Evolutionary conservation across 2,329 filamentous ascomycete genomes (phyloP).

Genomic region (Fonsecaea multimorphosa): DNA sequence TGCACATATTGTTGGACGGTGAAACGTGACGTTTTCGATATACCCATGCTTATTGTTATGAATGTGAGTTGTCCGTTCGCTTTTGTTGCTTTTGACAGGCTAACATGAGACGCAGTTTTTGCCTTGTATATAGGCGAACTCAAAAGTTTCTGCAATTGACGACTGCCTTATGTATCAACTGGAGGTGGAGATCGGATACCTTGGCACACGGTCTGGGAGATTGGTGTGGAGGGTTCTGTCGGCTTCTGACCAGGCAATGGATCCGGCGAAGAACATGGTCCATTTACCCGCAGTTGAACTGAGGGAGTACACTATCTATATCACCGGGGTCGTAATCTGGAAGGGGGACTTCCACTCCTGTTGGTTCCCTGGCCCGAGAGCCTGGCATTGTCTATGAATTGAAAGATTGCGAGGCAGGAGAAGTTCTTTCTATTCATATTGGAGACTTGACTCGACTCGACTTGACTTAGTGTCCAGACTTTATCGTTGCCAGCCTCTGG

Average conservation of each 20-base stretch:
- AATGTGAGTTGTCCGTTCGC: conserved; percentile 72
- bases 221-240: not conserved
- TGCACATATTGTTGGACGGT: conserved; percentile 98
- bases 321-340: no score
- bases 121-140: conserved; percentile 41
- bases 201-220: not conserved
- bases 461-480: no score
- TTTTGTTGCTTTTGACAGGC: not conserved
- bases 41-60: conserved; percentile 97
- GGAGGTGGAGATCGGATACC: not conserved
- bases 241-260: not conserved
- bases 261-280: not conserved
- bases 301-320: not conserved
- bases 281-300: not conserved
- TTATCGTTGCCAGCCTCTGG: no score
- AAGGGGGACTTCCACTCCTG: no score
- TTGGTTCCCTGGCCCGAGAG: not conserved
- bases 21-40: conserved; percentile 95
- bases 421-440: not conserved
- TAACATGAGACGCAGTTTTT: conserved; percentile 39
- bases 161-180: conserved; percentile 6
- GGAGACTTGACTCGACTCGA: not conserved
- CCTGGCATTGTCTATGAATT: conserved; percentile 4
- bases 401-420: not conserved
- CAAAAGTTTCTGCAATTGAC: conserved; percentile 20